These are phyloP conservation scores for Ceratocystiopsis minuta DNA, from an alignment of 2,329 filamentous ascomycete genomes.

Conservation along the genomic window DNA sequence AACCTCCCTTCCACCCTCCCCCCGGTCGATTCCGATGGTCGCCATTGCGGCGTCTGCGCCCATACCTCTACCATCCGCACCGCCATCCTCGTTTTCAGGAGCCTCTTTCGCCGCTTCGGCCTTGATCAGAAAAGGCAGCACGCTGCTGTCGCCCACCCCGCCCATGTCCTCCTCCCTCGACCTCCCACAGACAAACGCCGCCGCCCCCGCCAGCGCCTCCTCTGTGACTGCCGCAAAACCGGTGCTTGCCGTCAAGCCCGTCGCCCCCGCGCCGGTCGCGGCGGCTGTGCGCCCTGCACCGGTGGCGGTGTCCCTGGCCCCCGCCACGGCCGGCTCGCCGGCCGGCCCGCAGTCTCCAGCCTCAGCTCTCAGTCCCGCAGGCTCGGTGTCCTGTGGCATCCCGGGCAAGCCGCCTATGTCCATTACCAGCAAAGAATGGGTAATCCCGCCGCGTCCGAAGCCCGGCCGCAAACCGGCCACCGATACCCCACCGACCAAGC, in stretches of 20 bases:
- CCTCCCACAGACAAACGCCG: constrained; percentile 2
- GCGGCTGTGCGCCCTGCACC: constrained; percentile 7
- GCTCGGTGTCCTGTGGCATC: no score
- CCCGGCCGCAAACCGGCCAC: constrained; percentile 87
- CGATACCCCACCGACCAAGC: constrained; percentile 80
- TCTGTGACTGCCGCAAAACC: constrained; percentile 5
- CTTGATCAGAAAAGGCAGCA: no score
- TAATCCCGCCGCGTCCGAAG: constrained; percentile 68
- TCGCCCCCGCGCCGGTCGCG: constrained; percentile 1
- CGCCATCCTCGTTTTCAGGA: constrained; percentile 1
- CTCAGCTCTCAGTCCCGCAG: constrained; percentile 9
- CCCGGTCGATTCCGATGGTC: no score
- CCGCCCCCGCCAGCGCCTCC: background rate
- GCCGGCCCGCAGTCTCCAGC: constrained; percentile 18
- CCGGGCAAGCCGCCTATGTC: constrained; percentile 25
- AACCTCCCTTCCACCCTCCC: no score
- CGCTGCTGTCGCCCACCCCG: constrained; percentile 5
- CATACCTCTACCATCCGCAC: constrained; percentile 2
- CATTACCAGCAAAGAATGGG: constrained; percentile 71
- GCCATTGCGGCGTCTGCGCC: background rate
- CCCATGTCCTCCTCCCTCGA: constrained; percentile 4
- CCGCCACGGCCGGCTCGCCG: no score
- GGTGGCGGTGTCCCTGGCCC: no score
- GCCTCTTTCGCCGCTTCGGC: background rate
- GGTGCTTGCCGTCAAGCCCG: constrained; percentile 8